Base-by-base conservation (phyloP, 1,139 yeast species). In the Spathaspora sp. region DNA sequence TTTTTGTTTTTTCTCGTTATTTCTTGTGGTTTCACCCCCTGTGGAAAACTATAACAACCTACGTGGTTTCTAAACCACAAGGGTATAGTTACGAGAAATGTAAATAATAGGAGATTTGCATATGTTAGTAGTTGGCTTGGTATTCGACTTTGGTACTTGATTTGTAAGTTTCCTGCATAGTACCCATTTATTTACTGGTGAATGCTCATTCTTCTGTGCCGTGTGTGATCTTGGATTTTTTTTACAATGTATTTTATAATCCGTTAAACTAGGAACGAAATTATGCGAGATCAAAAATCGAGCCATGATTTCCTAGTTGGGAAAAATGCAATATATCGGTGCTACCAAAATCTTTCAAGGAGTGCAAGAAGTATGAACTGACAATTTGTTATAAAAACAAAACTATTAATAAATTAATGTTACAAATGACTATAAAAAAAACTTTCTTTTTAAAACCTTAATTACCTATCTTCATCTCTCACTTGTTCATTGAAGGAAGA, bases 251-350 rank as follows among this genome's bases (percentile, higher is more conserved):
- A 34, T 34, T 31, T 31, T 34, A 11, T 11, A 16, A n/a, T 33
- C 24, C 31, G 43, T 41, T 15, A 41, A 41, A 33, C 23, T 41
- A 41, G 43, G 43, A 33, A 41, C 43, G 38, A 13, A 24, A 29
- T 13, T n/a, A 29, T 29, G 16, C 29, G 29, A n/a, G 16, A 18
- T 27, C 9, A 9, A 4, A 3, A 31, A 31, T n/a, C 34, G 34
- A 39, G 33, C 7, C n/a, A 38, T 5, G 3, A 18, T 40, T 40
- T 27, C 42, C 38, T 10, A 40, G 10, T 31, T 23, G 29, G 42
- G 38, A 40, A 31, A 31, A 17, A 34, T 15, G 8, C 13, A 29
- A n/a, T 13, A 27, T 11, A 27, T 10, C 13, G 23, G 10, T n/a
- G 15, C 20, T 37, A 10, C 13, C 27, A 13, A 38, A 20, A 18